Evolutionary conservation across 768 basidiomycete species (phyloP), one percentile per base, ranked within the genome.

Genomic region (Amanita rubescens): DNA sequence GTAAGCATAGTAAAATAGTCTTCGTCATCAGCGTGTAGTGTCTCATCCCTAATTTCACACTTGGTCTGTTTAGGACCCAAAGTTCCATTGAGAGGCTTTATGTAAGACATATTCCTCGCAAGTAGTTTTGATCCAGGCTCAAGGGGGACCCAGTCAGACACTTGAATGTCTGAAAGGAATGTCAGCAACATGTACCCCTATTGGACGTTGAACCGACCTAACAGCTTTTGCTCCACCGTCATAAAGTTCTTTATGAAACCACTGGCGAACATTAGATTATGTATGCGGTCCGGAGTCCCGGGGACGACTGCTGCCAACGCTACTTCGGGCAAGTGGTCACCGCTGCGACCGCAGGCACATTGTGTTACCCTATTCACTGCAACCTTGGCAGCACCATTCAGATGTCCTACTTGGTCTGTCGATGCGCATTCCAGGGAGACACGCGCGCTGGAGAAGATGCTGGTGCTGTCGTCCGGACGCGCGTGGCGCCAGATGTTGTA

Each of bases 161-260:
- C 90, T 67, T 99, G 94, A 51, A 99, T 80, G 59, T 97, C 95
- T 98, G 55, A 5, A 4, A 42, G 24, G 10, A 17, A 45, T 20
- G 39, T 17, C 24, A 22, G 22, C 42, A 20, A 30, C 39, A 27
- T 4, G 30, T 14, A 6, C 30, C 45, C 30, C 32, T 41, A 25
- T 30, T 19, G 24, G n/a, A 17, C 12, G 17, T 12, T 2, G 17
- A n/a, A 71, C 86, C 58, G 60, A 94, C 96, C 95, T 15, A 76
- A 72, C 15, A 98, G 74, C 65, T 90, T 94, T 71, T 97, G 94
- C 58, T 91, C 81, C n/a, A 82, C 79, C 25, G 76, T 71, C 84
- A 97, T 82, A 66, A 98, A 99, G 39, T 90, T 90, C 68, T 94
- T 96, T 62, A 94, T 84, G 70, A 96, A 98, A 35, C 84, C 94